These are phyloP conservation scores for Magnolia sinica DNA, from an alignment of 164 flowering plant species.

Conservation along the genomic window DNA sequence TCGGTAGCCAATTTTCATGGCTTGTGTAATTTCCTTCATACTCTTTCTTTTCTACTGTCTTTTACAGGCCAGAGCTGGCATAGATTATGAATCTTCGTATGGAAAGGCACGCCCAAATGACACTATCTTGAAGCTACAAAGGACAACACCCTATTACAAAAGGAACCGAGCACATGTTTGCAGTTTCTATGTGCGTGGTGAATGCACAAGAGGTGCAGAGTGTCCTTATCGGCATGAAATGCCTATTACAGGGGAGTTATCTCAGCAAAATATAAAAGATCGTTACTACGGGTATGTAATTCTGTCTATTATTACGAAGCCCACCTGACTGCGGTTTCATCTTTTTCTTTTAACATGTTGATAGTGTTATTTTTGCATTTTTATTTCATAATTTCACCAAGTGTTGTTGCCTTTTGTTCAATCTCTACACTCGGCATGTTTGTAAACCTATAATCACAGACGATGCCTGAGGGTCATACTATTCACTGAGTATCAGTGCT, in stretches of 20 bases:
- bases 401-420: not conserved
- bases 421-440: not conserved
- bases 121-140: slow-evolving; percentile 86
- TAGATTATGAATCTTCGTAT: slow-evolving; percentile 83
- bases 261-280: slow-evolving; percentile 93
- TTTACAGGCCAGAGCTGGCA: slow-evolving; percentile 79
- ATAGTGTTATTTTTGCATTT: not conserved
- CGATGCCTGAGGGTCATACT: no score
- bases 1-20: not conserved
- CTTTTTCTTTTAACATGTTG: not conserved
- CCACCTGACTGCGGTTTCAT: not conserved
- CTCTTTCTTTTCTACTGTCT: not conserved
- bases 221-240: slow-evolving; percentile 97
- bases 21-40: not conserved
- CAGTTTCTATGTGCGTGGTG: slow-evolving; percentile 88
- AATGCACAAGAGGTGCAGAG: slow-evolving; percentile 95
- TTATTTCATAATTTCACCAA: not conserved
- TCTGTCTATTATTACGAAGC: not conserved
- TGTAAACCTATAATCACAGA: not conserved
- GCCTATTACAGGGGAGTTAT: slow-evolving; percentile 90
- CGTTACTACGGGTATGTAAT: slow-evolving; percentile 91
- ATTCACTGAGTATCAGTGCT: no score
- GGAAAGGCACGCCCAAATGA: slow-evolving; percentile 78
- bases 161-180: slow-evolving; percentile 92
- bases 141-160: slow-evolving; percentile 85